phyloP scores from a whole-genome alignment of 1,139 yeast genomes.

The Blastobotrys indianensis region DNA sequence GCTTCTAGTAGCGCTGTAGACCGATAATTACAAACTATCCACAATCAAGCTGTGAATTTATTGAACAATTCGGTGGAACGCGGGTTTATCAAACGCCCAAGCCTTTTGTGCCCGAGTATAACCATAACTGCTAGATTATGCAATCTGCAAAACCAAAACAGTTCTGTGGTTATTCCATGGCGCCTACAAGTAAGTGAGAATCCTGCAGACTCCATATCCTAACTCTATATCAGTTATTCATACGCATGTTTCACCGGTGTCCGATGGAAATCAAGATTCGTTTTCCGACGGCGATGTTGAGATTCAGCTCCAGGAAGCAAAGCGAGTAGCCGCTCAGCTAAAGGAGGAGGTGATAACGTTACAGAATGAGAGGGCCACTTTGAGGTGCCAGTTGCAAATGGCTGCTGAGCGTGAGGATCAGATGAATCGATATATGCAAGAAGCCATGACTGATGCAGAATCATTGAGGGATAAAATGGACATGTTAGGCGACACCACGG shows the following conservation, averaged over 20 bases:
- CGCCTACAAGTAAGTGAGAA: too few relatives aligned
- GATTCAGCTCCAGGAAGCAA: constrained; percentile 4
- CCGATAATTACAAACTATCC: too few relatives aligned
- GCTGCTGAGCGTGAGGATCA: not conserved
- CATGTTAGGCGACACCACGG: too few relatives aligned
- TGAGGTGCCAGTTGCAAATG: not conserved
- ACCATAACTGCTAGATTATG: too few relatives aligned
- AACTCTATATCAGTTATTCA: not conserved
- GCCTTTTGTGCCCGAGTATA: too few relatives aligned
- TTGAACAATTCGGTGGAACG: too few relatives aligned
- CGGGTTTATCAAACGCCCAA: too few relatives aligned
- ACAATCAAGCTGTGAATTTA: too few relatives aligned
- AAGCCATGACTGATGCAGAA: not conserved
- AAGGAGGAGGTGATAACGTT: constrained; percentile 2
- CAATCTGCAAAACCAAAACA: too few relatives aligned
- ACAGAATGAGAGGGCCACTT: not conserved
- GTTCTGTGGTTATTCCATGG: too few relatives aligned
- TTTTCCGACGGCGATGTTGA: not conserved
- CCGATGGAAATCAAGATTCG: not conserved
- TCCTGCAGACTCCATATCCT: too few relatives aligned
- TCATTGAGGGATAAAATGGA: not conserved
- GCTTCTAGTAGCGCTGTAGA: too few relatives aligned
- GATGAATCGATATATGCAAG: not conserved
- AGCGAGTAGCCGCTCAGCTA: constrained; percentile 3
- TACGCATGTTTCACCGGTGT: not conserved